Conservation (phyloP, 2,329 filamentous ascomycete genomes). For the Pyrenophora teres region DNA sequence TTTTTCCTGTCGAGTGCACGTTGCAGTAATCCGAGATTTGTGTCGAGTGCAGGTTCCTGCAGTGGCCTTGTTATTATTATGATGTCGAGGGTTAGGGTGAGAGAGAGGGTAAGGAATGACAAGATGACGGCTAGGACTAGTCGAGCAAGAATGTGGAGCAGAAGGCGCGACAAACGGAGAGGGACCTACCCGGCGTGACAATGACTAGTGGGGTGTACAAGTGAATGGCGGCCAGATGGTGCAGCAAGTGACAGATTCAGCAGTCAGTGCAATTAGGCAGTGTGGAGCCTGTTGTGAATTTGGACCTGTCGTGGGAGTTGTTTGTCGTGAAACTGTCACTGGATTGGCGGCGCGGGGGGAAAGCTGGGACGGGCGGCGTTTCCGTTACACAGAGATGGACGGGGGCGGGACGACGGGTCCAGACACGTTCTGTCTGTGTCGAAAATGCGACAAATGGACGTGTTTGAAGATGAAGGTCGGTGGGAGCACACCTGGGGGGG, state of each 20-base stretch:
- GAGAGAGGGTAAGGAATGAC: constrained; percentile 31
- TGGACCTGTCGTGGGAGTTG: constrained; percentile 22
- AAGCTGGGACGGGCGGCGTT: constrained; percentile 34
- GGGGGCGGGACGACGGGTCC: constrained; percentile 21
- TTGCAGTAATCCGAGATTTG: constrained; percentile 19
- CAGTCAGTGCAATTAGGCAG: constrained; percentile 19
- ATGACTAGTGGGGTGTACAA: constrained; percentile 5
- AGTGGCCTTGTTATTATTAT: constrained; percentile 29
- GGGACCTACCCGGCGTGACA: constrained; percentile 32
- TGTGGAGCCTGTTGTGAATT: constrained; percentile 24
- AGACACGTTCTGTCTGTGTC: constrained; percentile 37
- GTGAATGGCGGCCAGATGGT: constrained; percentile 9
- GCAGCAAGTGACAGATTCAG: constrained; percentile 15
- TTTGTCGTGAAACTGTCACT: constrained; percentile 31
- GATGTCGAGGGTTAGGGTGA: constrained; percentile 32
- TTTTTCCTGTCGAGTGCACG: neutral
- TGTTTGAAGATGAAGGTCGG: constrained; percentile 8
- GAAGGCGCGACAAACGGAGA: constrained; percentile 33
- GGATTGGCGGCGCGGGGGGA: constrained; percentile 17
- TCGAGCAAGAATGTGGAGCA: constrained; percentile 35
- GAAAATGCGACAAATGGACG: constrained; percentile 9
- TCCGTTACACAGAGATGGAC: constrained; percentile 29
- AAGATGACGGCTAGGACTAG: constrained; percentile 27
- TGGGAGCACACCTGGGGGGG: no score
- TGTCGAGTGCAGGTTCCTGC: constrained; percentile 11